Conservation (phyloP, 148 eudicot genomes). For the Tetragonia tetragonoides region DNA sequence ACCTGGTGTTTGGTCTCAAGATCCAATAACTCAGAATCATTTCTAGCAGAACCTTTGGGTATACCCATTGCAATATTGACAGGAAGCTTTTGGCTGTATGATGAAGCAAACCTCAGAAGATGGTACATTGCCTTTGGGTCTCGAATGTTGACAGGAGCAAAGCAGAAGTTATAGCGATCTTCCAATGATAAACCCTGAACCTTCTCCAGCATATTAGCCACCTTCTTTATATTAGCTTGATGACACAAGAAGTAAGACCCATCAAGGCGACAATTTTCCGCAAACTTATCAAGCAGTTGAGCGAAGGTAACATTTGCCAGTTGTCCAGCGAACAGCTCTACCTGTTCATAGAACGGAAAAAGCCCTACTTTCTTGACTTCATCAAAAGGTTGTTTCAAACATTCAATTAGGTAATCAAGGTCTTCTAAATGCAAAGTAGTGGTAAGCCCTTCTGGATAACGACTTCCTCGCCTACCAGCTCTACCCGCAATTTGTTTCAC, state of each 20-base stretch:
- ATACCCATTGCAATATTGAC: conserved; percentile 94
- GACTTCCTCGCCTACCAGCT: conserved; percentile 97
- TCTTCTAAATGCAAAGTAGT: conserved; percentile 80
- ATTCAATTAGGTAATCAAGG: conserved; percentile 77
- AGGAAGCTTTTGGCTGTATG: conserved; percentile 68
- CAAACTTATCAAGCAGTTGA: conserved; percentile 66
- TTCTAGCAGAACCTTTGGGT: conserved; percentile 73
- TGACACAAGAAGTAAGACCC: conserved; percentile 88
- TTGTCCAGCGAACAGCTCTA: conserved; percentile 89
- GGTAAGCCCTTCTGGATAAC: conserved; percentile 85
- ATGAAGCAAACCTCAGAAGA: conserved; percentile 74
- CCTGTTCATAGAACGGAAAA: conserved; percentile 86
- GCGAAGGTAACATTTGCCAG: conserved; percentile 58
- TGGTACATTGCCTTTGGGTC: conserved; percentile 97
- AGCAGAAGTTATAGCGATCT: conserved; percentile 95
- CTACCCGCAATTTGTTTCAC: conserved; percentile 97
- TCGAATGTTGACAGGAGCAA: conserved; percentile 91
- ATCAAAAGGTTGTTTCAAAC: conserved; percentile 77
- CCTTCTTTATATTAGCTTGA: conserved; percentile 61
- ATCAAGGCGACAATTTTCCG: conserved; percentile 76
- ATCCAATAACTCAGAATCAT: conserved; percentile 90
- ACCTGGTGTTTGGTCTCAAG: conserved; percentile 96
- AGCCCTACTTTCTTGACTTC: conserved; percentile 87
- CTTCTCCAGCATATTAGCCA: conserved; percentile 92
- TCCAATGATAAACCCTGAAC: conserved; percentile 73